Evolutionary conservation across 2,329 filamentous ascomycete species (phyloP).

Genomic region (Cladosporium austrohemisphaericum): DNA sequence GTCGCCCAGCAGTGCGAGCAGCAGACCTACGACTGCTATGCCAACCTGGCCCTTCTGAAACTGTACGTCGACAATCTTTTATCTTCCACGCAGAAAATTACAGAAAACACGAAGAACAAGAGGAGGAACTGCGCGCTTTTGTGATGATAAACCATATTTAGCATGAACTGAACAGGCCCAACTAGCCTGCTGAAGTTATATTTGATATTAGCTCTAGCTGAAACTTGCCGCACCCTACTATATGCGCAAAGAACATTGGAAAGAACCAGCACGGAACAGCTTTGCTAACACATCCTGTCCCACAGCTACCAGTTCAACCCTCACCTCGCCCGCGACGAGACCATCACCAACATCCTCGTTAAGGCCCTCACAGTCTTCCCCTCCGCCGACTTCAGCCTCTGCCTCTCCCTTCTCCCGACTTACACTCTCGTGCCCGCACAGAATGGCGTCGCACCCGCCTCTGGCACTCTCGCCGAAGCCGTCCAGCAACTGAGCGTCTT

Average conservation of each 20-base stretch:
- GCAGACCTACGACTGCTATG: slow-evolving; percentile 91
- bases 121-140: slow-evolving; percentile 58
- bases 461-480: slow-evolving; percentile 75
- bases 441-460: slow-evolving; percentile 48
- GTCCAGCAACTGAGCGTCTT: slow-evolving; percentile 81
- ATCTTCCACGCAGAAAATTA: background rate
- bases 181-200: slow-evolving; percentile 60
- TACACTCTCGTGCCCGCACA: slow-evolving; percentile 63
- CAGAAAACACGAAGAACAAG: slow-evolving; percentile 56
- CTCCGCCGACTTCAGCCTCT: slow-evolving; percentile 88
- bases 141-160: slow-evolving; percentile 87
- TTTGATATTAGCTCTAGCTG: slow-evolving; percentile 70
- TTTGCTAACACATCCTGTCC: slow-evolving; percentile 7
- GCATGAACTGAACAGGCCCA: slow-evolving; percentile 83
- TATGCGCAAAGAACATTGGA: background rate
- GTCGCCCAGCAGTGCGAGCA: slow-evolving; percentile 91
- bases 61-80: slow-evolving; percentile 65
- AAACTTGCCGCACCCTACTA: slow-evolving; percentile 35
- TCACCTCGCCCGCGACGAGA: slow-evolving; percentile 92
- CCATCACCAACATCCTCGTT: slow-evolving; percentile 97
- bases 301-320: slow-evolving; percentile 98
- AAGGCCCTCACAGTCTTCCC: slow-evolving; percentile 98
- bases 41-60: slow-evolving; percentile 93
- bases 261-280: slow-evolving; percentile 15
- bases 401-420: slow-evolving; percentile 87